phyloP scores from a whole-genome alignment of 371 early-diverging fungal genomes.

The Funneliformis caledonium region DNA sequence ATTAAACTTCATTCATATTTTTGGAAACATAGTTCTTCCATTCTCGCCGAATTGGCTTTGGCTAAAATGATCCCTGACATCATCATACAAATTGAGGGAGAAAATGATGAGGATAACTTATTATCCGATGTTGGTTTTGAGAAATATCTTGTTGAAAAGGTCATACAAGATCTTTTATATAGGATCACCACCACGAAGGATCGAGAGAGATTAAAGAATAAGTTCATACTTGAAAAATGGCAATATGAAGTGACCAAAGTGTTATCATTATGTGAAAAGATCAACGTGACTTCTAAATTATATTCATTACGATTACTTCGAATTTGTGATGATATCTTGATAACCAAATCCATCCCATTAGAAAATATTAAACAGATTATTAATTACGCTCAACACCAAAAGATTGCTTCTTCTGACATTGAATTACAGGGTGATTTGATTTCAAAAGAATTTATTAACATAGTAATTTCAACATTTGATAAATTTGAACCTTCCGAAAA shows the following conservation, averaged over 20 bases:
- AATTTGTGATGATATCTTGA: constrained; percentile 37
- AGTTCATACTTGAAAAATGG: constrained; percentile 13
- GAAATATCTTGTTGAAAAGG: constrained; percentile 10
- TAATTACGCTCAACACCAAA: background rate
- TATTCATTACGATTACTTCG: constrained; percentile 9
- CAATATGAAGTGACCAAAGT: constrained; percentile 27
- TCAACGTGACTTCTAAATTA: background rate
- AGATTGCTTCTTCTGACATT: background rate
- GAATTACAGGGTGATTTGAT: background rate
- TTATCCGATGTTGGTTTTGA: background rate
- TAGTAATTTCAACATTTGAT: background rate
- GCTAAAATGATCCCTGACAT: constrained; percentile 25
- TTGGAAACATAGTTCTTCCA: constrained; percentile 29
- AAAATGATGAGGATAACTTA: constrained; percentile 5
- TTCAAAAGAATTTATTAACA: constrained; percentile 11
- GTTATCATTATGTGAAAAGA: constrained; percentile 29
- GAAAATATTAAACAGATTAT: constrained; percentile 1
- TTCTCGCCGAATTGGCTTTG: constrained; percentile 19
- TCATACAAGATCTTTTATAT: constrained; percentile 1
- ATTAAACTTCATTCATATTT: constrained; percentile 28
- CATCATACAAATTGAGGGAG: constrained; percentile 1
- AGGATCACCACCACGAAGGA: background rate
- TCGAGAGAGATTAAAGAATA: background rate
- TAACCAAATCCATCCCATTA: constrained; percentile 18
- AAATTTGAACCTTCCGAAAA: constrained; percentile 13